phyloP scores from a whole-genome alignment of 2,329 filamentous ascomycete genomes.

The Aspergillus japonicus region DNA sequence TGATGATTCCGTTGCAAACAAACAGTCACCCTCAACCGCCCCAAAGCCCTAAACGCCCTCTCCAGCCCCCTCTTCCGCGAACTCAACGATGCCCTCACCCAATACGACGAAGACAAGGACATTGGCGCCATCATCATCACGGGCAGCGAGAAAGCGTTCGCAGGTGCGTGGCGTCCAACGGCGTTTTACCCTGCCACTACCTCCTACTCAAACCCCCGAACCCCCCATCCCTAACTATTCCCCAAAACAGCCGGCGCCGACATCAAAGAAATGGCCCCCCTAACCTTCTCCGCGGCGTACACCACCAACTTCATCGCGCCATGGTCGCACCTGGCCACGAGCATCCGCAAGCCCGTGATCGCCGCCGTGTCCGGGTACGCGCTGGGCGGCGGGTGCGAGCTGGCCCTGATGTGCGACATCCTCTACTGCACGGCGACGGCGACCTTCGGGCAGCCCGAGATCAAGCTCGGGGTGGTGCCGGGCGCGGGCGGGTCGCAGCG shows the following conservation, averaged over 20 bases:
- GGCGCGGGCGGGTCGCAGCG: conserved; percentile 90
- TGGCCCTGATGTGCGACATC: conserved; percentile 96
- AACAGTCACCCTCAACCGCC: conserved; percentile 85
- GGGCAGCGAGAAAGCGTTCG: conserved; percentile 85
- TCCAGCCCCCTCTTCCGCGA: conserved; percentile 87
- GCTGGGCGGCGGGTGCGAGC: conserved; percentile 90
- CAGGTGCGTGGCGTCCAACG: no score
- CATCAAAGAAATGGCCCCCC: conserved; percentile 97
- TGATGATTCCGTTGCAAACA: background rate
- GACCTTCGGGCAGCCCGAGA: conserved; percentile 95
- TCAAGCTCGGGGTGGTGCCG: conserved; percentile 90
- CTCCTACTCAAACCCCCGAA: background rate
- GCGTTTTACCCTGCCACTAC: no score
- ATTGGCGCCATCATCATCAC: conserved; percentile 81
- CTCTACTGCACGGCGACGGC: conserved; percentile 83
- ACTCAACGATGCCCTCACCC: conserved; percentile 73
- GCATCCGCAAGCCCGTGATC: conserved; percentile 90
- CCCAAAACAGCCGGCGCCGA: conserved; percentile 73
- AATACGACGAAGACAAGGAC: conserved; percentile 67
- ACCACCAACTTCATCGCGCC: conserved; percentile 88
- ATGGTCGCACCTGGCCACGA: conserved; percentile 82
- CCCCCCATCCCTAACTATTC: background rate
- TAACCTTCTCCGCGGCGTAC: conserved; percentile 87
- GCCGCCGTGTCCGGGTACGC: conserved; percentile 93
- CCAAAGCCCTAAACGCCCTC: conserved; percentile 92